Evolutionary conservation across 176 grass and related monocot genomes (phyloP).

Genomic region (Oryza rufipogon): DNA sequence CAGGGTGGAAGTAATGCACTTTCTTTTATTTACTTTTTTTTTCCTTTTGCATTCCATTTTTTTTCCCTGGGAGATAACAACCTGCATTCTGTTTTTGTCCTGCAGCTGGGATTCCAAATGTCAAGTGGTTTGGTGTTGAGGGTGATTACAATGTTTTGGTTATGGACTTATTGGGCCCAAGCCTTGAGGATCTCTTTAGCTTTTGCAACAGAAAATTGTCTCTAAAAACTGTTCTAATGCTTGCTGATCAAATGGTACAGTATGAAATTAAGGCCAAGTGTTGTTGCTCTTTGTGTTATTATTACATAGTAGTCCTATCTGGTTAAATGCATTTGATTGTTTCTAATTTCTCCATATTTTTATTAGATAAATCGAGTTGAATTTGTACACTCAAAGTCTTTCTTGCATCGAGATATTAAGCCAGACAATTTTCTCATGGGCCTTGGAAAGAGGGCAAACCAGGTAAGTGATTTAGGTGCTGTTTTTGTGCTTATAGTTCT

Average conservation of each 20-base stretch:
- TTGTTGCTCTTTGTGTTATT: not conserved
- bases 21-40: not conserved
- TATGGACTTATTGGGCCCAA: conserved; percentile 83
- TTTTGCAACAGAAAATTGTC: conserved; percentile 88
- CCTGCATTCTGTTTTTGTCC: conserved; percentile 30
- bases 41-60: conserved; percentile 6
- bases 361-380: conserved; percentile 79
- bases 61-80: not conserved
- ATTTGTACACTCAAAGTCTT: conserved; percentile 79
- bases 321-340: conserved; percentile 23
- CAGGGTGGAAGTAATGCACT: conserved; percentile 85
- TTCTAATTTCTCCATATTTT: conserved; percentile 17
- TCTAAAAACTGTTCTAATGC: conserved; percentile 92
- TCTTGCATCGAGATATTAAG: conserved; percentile 94
- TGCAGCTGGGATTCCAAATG: conserved; percentile 81
- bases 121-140: conserved; percentile 93
- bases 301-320: conserved; percentile 20
- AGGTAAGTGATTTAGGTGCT: conserved; percentile 39
- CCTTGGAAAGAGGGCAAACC: conserved; percentile 75
- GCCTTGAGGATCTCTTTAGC: conserved; percentile 88
- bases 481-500: conserved; percentile 15
- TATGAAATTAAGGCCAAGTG: not conserved
- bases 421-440: conserved; percentile 98
- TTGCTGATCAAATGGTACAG: conserved; percentile 89
- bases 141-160: conserved; percentile 96